Conservation (phyloP, 176 grass and related monocot genomes). For the Hyparrhenia diplandra region DNA sequence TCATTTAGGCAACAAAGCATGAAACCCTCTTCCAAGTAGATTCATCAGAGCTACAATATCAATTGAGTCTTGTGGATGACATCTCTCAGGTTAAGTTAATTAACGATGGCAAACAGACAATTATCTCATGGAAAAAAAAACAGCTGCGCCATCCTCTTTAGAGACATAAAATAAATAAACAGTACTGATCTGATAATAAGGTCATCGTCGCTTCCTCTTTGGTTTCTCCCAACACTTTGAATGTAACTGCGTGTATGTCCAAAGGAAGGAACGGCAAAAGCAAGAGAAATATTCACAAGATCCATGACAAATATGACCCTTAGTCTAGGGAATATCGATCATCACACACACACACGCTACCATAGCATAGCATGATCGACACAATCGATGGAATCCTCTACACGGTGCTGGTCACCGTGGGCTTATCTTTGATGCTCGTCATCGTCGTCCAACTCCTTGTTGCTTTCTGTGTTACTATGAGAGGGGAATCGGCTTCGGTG, state of each 20-base stretch:
- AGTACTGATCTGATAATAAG: too few relatives aligned
- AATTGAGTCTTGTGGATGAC: too few relatives aligned
- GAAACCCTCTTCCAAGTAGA: too few relatives aligned
- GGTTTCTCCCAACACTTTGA: slow-evolving; percentile 9
- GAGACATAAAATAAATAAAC: too few relatives aligned
- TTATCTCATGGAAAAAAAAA: neutral
- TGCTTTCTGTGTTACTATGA: slow-evolving; percentile 11
- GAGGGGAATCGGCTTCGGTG: slow-evolving; percentile 4
- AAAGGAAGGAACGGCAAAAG: slow-evolving; percentile 13
- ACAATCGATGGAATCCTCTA: neutral
- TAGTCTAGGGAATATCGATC: neutral
- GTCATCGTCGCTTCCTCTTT: neutral
- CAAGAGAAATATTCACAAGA: slow-evolving; percentile 1
- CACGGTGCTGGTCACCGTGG: slow-evolving; percentile 8
- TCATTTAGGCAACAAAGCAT: too few relatives aligned
- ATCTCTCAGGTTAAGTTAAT: too few relatives aligned
- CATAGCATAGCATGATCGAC: neutral
- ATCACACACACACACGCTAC: too few relatives aligned
- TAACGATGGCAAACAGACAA: neutral
- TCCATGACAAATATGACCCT: neutral
- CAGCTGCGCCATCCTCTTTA: too few relatives aligned
- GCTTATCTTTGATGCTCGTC: slow-evolving; percentile 26
- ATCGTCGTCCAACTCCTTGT: slow-evolving; percentile 9
- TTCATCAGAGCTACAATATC: too few relatives aligned
- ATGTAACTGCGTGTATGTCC: neutral